These are phyloP conservation scores for Chlamydomonas asymmetrica DNA, from an alignment of 139 green algal genomes.

Conservation along the genomic window DNA sequence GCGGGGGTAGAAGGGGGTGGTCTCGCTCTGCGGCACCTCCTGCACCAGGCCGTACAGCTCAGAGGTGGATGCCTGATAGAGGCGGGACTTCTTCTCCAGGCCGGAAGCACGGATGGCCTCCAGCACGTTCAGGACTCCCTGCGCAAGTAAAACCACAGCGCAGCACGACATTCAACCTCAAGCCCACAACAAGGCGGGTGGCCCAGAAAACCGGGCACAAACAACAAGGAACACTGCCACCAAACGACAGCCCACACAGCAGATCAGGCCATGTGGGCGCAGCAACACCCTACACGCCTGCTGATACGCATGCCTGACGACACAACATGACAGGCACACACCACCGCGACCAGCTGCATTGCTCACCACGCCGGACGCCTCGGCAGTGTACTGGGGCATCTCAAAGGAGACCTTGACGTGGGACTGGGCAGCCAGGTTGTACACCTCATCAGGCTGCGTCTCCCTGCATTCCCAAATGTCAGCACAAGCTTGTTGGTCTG, in stretches of 20 bases:
- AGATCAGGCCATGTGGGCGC: no score
- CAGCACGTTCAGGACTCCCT: conserved; percentile 64
- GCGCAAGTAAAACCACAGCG: no score
- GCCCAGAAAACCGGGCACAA: neutral
- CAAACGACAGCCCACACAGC: neutral
- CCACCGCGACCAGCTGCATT: no score
- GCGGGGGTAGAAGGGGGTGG: conserved; percentile 75
- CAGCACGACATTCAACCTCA: no score
- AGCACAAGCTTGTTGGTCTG: no score
- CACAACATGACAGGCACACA: no score
- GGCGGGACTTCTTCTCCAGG: conserved; percentile 43
- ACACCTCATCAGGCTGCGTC: conserved; percentile 70
- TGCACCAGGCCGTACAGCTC: conserved; percentile 81
- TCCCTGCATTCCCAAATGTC: no score
- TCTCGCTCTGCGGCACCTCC: conserved; percentile 69
- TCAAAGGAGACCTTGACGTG: conserved; percentile 80
- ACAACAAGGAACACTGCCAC: neutral
- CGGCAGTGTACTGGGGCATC: conserved; percentile 72
- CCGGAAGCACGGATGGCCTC: conserved; percentile 61
- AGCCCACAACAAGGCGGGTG: no score
- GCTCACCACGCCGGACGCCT: conserved; percentile 51
- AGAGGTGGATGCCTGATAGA: conserved; percentile 81
- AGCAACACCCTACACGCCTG: no score
- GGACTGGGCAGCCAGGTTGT: conserved; percentile 80
- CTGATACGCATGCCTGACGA: no score